Base-by-base conservation (phyloP, 139 green algal genomes). In the Limnomonas spitsbergensis region DNA sequence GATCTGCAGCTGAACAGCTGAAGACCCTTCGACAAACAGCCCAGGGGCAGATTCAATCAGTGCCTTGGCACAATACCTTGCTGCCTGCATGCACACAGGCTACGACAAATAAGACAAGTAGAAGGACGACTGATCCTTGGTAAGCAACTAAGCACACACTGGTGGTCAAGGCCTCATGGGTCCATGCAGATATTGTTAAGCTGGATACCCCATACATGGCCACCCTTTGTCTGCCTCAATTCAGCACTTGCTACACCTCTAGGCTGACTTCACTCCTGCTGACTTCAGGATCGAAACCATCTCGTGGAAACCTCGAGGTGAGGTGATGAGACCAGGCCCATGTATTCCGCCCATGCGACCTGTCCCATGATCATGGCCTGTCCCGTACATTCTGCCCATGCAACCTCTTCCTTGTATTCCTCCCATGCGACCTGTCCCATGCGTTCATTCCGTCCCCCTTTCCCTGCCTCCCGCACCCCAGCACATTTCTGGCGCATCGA, bases 281-380 rank as follows among this genome's bases (percentile, higher is more conserved):
- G 14, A 14, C 20, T 14, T 61, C 68, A 75, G 68, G 68, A 52
- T 75, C 3, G 68, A 75, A 29, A 75, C 68, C 36, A 75, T 75
- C 36, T 75, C 68, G n/a, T 75, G 68, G 68, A 42, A 40, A 4
- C 68, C 68, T 75, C 40, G 68, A 75, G 56, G 56, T 70, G 29
- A 36, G 56, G 56, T 70, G 27, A 14, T 54, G 7, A 54, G 6
- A 54, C 9, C 7, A 54, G 6, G 42, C 42, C 9, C 7, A 9
- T 54, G 42, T 6, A 9, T 9, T 9, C 9, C 9, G 7, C 7
- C 9, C 42, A 54, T 6, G 42, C 42, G 9, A 9, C 56, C 56
- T 38, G 9, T 70, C 7, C 56, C 9, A 70, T 32, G 20, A 61
- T 70, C 7, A 70, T 32, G 14, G 7, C 14, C 27, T 70, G 27